Percentiles rank a stretch among this genome's conserved stretches.
Conservation (phyloP, 305 asterid genomes). For the Fraxinus latifolia region DNA sequence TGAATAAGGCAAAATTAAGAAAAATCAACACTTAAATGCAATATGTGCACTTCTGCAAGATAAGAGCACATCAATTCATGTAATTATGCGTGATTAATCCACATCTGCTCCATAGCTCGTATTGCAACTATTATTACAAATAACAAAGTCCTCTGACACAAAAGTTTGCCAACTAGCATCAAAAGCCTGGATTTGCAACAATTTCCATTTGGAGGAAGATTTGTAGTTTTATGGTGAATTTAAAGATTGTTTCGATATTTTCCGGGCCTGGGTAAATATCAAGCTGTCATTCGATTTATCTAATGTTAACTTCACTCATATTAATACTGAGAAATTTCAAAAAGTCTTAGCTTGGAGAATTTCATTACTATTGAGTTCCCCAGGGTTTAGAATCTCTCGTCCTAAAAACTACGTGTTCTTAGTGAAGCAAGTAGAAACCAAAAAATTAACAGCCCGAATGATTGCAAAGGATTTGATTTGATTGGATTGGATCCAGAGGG, state of each 20-base stretch:
- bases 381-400: background rate
- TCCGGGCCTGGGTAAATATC: background rate
- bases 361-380: background rate
- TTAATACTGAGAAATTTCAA: background rate
- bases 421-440: background rate
- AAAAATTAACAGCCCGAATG: background rate
- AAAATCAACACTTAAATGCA: constrained; percentile 14
- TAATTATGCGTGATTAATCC: background rate
- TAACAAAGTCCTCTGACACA: background rate
- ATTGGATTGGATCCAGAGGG: background rate
- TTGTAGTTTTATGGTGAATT: background rate
- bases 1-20: constrained; percentile 15
- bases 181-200: background rate
- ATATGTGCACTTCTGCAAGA: background rate
- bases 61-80: background rate
- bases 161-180: background rate
- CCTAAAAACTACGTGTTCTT: background rate
- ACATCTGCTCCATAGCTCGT: background rate
- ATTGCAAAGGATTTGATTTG: background rate
- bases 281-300: background rate
- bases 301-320: background rate
- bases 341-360: background rate
- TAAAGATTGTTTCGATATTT: background rate
- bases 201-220: background rate
- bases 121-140: background rate